Evolutionary conservation across 495 filamentous ascomycete species (phyloP), one percentile per base, ranked within the genome.

Genomic region (Platismatia glauca): DNA sequence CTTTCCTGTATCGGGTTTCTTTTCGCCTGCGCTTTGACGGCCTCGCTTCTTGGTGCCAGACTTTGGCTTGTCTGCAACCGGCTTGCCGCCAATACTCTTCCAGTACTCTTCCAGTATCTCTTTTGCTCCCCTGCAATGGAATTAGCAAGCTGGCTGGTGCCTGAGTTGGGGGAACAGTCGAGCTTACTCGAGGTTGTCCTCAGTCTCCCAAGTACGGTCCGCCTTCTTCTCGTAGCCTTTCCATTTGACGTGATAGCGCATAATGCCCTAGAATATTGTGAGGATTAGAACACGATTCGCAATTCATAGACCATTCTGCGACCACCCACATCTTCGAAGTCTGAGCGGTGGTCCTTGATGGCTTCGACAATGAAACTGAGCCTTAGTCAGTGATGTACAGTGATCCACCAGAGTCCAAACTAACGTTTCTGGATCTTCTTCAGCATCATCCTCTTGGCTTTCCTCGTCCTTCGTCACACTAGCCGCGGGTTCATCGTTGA

Each of bases 181-280:
- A 46, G 58, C 71, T 61, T 72, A 79, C 83, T 74, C 56, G 60
- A 87, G 71, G 46, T 84, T 82, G 7, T 76, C 75, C 63, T 85
- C 82, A 0, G 82, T 82, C 64, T 88, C 85, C 77, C 82, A 79
- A 7, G 85, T 88, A 44, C 72, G 69, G 57, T 88, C 61, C 1
- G 66, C 65, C 15, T 73, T 73, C 22, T 82, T 73, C 0, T 82
- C 78, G 62, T 84, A 88, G 0, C 84, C 85, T 59, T 81, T 75
- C 85, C 85, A 88, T 67, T 87, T 86, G 55, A 87, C 81, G 13
- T 79, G 64, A 22, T 84, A 79, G 33, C 76, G 61, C 38, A 82
- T 64, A 0, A 61, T 67, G 35, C 75, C 75, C 77, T 83, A n/a
- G 37, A 52, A 33, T n/a, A n/a, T 27, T 52, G 18, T 33, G 22